Evolutionary conservation across 352 stramenopile genomes (phyloP).

Genomic region (Pythium dissimile): DNA sequence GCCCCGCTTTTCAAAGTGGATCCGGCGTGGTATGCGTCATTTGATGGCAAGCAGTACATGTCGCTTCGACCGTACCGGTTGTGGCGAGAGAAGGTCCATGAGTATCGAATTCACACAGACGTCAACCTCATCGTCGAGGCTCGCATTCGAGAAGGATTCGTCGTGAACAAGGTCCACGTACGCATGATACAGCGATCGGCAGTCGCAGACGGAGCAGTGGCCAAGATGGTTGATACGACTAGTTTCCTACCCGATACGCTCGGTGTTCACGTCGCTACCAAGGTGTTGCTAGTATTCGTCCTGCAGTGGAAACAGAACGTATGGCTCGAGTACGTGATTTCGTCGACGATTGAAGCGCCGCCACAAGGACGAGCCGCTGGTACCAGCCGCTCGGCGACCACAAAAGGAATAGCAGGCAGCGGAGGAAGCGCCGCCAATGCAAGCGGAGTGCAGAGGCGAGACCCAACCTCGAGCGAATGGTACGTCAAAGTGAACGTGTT

Average conservation of each 20-base stretch:
- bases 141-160: constrained; percentile 77
- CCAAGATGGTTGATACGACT: no score
- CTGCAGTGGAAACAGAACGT: constrained; percentile 88
- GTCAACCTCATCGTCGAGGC: constrained; percentile 81
- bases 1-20: constrained; percentile 64
- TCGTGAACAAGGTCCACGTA: constrained; percentile 76
- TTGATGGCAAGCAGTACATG: constrained; percentile 56
- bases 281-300: constrained; percentile 79
- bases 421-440: not conserved
- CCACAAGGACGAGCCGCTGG: not conserved
- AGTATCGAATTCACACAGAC: constrained; percentile 83
- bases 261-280: constrained; percentile 36
- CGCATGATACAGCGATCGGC: constrained; percentile 21
- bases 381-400: not conserved
- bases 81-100: constrained; percentile 86
- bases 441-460: constrained; percentile 12
- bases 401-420: not conserved
- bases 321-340: constrained; percentile 87
- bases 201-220: constrained; percentile 17
- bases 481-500: constrained; percentile 87
- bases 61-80: constrained; percentile 76
- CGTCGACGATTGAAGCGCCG: constrained; percentile 53
- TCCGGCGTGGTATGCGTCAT: constrained; percentile 65
- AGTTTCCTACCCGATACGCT: no score
- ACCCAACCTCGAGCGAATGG: constrained; percentile 47